Percentiles rank a stretch among this genome's conserved stretches.
These are phyloP conservation scores for Suillus americanus DNA, from an alignment of 768 basidiomycete species.

Conservation along the genomic window DNA sequence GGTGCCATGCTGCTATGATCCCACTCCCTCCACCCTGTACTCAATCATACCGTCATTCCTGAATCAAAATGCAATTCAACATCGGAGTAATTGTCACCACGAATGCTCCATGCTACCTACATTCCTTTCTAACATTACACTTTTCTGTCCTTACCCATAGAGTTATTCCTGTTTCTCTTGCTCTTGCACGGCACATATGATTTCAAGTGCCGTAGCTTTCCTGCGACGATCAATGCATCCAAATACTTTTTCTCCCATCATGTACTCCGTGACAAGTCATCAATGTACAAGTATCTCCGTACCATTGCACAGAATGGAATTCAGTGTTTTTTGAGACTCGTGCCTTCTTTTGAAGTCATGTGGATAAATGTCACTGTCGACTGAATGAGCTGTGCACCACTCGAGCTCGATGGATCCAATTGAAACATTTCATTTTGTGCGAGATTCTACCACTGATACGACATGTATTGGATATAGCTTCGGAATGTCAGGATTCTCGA, in stretches of 20 bases:
- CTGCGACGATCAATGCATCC: neutral
- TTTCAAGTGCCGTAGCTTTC: neutral
- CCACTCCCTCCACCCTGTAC: neutral
- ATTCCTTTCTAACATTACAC: neutral
- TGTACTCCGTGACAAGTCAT: neutral
- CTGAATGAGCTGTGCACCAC: neutral
- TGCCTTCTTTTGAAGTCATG: neutral
- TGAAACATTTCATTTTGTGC: neutral
- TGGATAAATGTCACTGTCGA: neutral
- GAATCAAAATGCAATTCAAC: neutral
- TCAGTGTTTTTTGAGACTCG: neutral
- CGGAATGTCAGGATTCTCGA: too few species aligned
- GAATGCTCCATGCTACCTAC: neutral
- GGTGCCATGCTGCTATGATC: neutral
- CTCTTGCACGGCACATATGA: neutral
- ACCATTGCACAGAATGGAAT: neutral
- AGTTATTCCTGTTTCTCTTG: neutral
- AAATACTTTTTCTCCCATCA: neutral
- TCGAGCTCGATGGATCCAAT: neutral
- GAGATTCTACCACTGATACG: neutral
- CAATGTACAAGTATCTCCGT: neutral
- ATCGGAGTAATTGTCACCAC: neutral
- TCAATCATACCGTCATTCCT: neutral
- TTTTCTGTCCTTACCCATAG: neutral
- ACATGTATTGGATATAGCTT: too few species aligned